phyloP scores from a whole-genome alignment of 257 asterid genomes.

The Przewalskia tangutica region DNA sequence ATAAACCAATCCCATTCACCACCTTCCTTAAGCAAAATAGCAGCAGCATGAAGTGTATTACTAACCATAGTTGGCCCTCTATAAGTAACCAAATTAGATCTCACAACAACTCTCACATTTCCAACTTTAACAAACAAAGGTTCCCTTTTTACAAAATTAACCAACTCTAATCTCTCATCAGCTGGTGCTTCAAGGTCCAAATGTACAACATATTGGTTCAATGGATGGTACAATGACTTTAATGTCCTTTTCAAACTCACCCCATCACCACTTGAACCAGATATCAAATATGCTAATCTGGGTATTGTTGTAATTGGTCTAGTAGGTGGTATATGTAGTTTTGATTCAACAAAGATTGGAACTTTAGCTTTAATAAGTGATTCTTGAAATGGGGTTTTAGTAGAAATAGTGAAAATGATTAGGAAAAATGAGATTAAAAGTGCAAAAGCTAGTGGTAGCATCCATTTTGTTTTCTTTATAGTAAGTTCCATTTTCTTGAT shows the following conservation, averaged over 20 bases:
- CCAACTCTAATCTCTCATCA: conserved; percentile 58
- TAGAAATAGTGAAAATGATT: conserved; percentile 22
- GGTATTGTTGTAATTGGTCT: conserved; percentile 42
- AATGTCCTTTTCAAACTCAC: conserved; percentile 42
- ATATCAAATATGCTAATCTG: conserved; percentile 63
- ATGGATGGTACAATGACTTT: conserved; percentile 59
- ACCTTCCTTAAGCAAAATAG: conserved; percentile 53
- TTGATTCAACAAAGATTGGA: conserved; percentile 57
- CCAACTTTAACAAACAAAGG: conserved; percentile 32
- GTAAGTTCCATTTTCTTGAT: conserved; percentile 28
- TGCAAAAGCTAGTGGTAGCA: conserved; percentile 33
- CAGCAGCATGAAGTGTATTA: conserved; percentile 67
- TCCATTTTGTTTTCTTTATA: conserved; percentile 48
- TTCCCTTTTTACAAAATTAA: conserved; percentile 35
- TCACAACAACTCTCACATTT: conserved; percentile 49
- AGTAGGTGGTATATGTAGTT: conserved; percentile 22
- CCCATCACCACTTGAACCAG: conserved; percentile 72
- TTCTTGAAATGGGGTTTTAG: conserved; percentile 30
- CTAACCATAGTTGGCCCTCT: conserved; percentile 76
- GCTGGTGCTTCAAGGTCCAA: conserved; percentile 55
- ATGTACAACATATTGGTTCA: conserved; percentile 63
- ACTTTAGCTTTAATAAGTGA: conserved; percentile 17
- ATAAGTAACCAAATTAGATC: conserved; percentile 68
- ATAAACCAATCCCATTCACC: conserved; percentile 91
- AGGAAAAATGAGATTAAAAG: conserved; percentile 25